A percentile compares a stretch with the other conserved stretches of the same genome.
phyloP scores from a whole-genome alignment of 2,329 filamentous ascomycete species.

The Trichoderma sp. region DNA sequence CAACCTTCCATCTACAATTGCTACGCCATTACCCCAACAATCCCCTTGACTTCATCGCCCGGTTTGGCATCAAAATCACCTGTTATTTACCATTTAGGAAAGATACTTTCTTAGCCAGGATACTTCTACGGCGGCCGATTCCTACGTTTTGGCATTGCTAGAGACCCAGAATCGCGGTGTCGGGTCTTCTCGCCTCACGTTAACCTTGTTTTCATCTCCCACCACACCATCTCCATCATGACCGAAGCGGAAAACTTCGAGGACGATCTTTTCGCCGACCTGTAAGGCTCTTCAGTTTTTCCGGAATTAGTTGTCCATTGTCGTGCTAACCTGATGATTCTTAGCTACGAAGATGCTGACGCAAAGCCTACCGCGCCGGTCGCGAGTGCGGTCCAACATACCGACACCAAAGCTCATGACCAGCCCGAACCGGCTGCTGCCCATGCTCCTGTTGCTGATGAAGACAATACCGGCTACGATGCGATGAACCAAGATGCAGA shows the following conservation, averaged over 20 bases:
- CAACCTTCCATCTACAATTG: not conserved
- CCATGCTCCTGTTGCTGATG: slow-evolving; percentile 22
- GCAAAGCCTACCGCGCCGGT: slow-evolving; percentile 40
- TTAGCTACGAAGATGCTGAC: slow-evolving; percentile 67
- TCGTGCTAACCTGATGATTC: not conserved
- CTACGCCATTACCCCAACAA: not conserved
- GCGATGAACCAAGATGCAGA: slow-evolving; percentile 48
- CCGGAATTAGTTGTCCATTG: not conserved
- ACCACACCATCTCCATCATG: slow-evolving; percentile 50
- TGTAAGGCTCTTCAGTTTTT: slow-evolving; percentile 59
- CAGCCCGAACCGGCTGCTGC: slow-evolving; percentile 24
- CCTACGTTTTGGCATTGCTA: not conserved
- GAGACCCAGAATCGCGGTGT: not conserved
- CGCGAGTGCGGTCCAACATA: slow-evolving; percentile 1
- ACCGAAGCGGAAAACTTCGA: slow-evolving; percentile 81
- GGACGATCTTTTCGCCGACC: slow-evolving; percentile 92
- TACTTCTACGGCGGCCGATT: not conserved
- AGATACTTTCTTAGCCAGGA: not conserved
- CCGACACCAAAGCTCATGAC: not conserved
- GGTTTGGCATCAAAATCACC: not conserved
- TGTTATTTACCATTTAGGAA: not conserved
- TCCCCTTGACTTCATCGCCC: not conserved
- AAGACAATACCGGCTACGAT: slow-evolving; percentile 38
- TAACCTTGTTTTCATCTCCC: not conserved
- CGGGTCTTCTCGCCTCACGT: slow-evolving; percentile 7